Percentiles rank a stretch among this genome's conserved stretches.
Evolutionary conservation across 495 filamentous ascomycete genomes (phyloP).

Genomic region (Cairneyella variabilis): DNA sequence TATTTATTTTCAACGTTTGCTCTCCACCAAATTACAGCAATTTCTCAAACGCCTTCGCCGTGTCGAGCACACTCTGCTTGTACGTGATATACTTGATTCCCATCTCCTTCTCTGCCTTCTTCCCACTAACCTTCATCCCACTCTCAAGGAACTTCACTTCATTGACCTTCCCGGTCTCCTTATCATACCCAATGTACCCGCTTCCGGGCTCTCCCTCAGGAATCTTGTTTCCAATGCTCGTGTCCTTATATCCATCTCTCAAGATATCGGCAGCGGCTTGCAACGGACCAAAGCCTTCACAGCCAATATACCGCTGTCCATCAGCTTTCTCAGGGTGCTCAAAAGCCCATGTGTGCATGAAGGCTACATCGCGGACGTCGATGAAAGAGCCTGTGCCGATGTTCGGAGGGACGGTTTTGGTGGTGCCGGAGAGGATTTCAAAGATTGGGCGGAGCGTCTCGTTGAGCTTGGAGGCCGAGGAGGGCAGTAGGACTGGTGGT

Average conservation of each 20-base stretch:
- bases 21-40: slow-evolving; percentile 1
- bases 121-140: slow-evolving; percentile 5
- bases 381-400: slow-evolving; percentile 29
- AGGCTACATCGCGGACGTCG: slow-evolving; percentile 43
- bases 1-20: background rate
- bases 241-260: slow-evolving; percentile 27
- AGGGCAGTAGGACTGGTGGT: slow-evolving; percentile 21
- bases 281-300: slow-evolving; percentile 21
- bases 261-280: slow-evolving; percentile 40
- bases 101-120: slow-evolving; percentile 18
- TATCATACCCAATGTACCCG: slow-evolving; percentile 32
- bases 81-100: slow-evolving; percentile 20
- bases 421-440: slow-evolving; percentile 19
- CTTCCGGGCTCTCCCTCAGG: slow-evolving; percentile 33
- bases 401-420: slow-evolving; percentile 12
- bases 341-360: slow-evolving; percentile 32
- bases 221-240: slow-evolving; percentile 32
- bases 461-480: slow-evolving; percentile 20
- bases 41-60: slow-evolving; percentile 19
- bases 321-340: slow-evolving; percentile 32
- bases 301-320: slow-evolving; percentile 34
- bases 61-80: slow-evolving; percentile 17
- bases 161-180: slow-evolving; percentile 17
- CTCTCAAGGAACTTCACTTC: slow-evolving; percentile 1
- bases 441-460: slow-evolving; percentile 26